Percentiles rank a stretch among this genome's conserved stretches.
Conservation (phyloP, 2,329 filamentous ascomycete genomes). For the Colletotrichum orbiculare region DNA sequence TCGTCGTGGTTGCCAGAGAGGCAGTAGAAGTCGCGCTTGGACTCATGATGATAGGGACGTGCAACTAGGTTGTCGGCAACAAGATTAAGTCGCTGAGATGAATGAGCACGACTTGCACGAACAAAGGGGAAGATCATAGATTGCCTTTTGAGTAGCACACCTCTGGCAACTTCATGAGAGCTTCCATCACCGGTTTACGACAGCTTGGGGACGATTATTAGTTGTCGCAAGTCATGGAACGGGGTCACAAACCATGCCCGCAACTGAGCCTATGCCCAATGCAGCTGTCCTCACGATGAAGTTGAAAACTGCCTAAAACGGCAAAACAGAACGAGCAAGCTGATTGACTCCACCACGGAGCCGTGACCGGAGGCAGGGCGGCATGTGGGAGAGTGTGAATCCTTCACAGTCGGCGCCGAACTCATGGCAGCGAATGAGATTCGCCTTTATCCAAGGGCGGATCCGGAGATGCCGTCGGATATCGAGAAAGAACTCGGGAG, state of each 20-base stretch:
- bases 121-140: too few relatives aligned
- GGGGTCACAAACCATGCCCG: too few relatives aligned
- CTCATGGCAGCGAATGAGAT: background rate
- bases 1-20: background rate
- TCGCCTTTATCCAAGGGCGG: background rate
- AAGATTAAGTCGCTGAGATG: too few relatives aligned
- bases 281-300: background rate
- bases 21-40: background rate
- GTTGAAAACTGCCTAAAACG: conserved; percentile 1
- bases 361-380: conserved; percentile 5
- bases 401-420: background rate
- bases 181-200: too few relatives aligned
- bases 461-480: background rate
- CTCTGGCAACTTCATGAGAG: too few relatives aligned
- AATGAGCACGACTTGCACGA: too few relatives aligned
- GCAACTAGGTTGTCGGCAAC: too few relatives aligned
- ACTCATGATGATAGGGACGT: background rate
- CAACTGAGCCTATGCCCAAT: too few relatives aligned
- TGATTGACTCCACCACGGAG: background rate
- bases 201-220: too few relatives aligned
- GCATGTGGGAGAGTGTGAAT: background rate
- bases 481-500: background rate
- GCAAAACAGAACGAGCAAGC: conserved; percentile 10
- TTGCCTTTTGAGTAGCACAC: too few relatives aligned
- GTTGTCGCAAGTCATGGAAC: too few relatives aligned